Evolutionary conservation across 2,329 filamentous ascomycete genomes (phyloP), one percentile per base, ranked within the genome.

Genomic region (Nigrospora osmanthi): DNA sequence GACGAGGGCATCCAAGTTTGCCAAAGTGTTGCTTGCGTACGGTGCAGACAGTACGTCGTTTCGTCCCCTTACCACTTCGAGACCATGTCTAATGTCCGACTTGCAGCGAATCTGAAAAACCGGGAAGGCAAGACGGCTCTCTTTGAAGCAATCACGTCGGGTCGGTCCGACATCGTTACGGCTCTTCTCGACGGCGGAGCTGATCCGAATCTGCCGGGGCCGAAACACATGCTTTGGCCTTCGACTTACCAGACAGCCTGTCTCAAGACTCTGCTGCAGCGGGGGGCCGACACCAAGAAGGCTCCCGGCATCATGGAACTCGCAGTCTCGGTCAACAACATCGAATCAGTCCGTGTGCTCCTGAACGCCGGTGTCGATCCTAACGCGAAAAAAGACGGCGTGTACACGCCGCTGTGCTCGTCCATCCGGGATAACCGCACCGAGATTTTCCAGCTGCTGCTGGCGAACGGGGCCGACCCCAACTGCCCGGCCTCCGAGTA

Each of bases 171-270:
- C 47, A 66, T 83, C 1, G 73, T 83, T 47, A 68, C 62, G 1
- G 57, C 66, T 4, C 59, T 80, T 14, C 61, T 81, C 14, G 42
- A 44, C 16, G 30, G 19, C 12, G 42, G 35, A 3, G 83, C 83
- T 2, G 75, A 85, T 53, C 75, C 81, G 10, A 87, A 87, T 57
- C 66, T 85, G 6, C 83, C 83, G 2, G 81, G 79, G 1, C 81
- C 81, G 11, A 83, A 85, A 60, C 78, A 86, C 63, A 76, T 81
- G 62, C 70, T 87, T 19, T 83, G 82, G 82, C 79, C 80, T 2
- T 71, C 81, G 0, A 75, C 74, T 0, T 78, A 80, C 60, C 71
- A 81, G 42, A 68, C 80, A 0, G 62, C 68, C 9, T 81, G 76
- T 48, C 64, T 86, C 31, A 70, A 78, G 53, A 60, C 81, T 2